phyloP scores from a whole-genome alignment of 805 yeast species.

The Myxozyma neotropica region DNA sequence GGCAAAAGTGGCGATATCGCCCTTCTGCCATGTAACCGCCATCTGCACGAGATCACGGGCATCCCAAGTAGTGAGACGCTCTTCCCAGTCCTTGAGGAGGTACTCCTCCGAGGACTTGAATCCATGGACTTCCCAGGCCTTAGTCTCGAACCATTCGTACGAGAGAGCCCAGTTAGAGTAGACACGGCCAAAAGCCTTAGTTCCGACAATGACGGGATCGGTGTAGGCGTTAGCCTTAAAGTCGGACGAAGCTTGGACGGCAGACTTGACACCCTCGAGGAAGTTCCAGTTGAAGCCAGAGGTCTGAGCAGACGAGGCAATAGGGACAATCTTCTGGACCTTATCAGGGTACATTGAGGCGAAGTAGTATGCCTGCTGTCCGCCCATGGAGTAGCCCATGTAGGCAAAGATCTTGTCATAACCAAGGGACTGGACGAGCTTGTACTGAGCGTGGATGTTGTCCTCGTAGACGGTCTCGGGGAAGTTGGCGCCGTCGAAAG shows the following conservation, averaged over 20 bases:
- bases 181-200: conserved; percentile 35
- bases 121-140: conserved; percentile 32
- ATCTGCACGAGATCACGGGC: conserved; percentile 30
- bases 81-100: conserved; percentile 30
- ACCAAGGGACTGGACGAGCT: conserved; percentile 27
- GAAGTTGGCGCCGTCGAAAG: conserved; percentile 33
- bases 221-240: conserved; percentile 27
- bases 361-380: conserved; percentile 34
- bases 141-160: conserved; percentile 33
- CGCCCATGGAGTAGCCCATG: conserved; percentile 35
- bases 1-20: conserved; percentile 30
- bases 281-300: conserved; percentile 34
- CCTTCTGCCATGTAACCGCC: conserved; percentile 35
- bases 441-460: conserved; percentile 32
- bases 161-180: conserved; percentile 35
- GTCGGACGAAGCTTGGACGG: conserved; percentile 29
- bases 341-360: conserved; percentile 31
- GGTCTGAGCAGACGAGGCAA: conserved; percentile 34
- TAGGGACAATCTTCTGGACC: conserved; percentile 30
- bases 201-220: conserved; percentile 28
- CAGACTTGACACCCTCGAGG: conserved; percentile 32
- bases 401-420: conserved; percentile 32
- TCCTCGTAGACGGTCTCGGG: conserved; percentile 34
- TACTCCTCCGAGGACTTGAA: conserved; percentile 31
- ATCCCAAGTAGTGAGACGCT: conserved; percentile 32